These are phyloP conservation scores for Ophiostoma tasmaniense DNA, from an alignment of 2,329 filamentous ascomycete genomes.

Conservation along the genomic window DNA sequence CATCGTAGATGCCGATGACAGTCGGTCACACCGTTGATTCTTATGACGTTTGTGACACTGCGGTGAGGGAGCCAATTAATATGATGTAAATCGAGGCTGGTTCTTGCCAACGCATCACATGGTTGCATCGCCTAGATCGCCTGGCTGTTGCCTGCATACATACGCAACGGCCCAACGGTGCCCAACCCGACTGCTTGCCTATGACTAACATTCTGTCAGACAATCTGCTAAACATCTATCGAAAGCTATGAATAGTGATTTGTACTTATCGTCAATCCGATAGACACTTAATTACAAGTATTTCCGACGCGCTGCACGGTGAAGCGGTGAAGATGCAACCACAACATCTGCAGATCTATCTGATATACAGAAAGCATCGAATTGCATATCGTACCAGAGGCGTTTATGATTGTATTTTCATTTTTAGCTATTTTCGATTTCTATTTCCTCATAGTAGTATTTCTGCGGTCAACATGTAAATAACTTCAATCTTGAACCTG, in stretches of 20 bases:
- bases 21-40: background rate
- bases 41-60: background rate
- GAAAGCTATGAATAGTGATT: too few species aligned
- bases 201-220: too few species aligned
- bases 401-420: background rate
- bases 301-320: background rate
- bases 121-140: background rate
- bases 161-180: background rate
- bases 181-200: background rate
- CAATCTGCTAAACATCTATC: too few species aligned
- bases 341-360: background rate
- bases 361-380: background rate
- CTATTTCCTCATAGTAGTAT: too few species aligned
- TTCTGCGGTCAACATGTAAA: too few species aligned
- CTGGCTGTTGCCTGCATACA: background rate
- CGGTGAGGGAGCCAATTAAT: background rate
- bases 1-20: background rate
- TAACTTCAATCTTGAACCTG: too few species aligned
- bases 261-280: too few species aligned
- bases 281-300: background rate
- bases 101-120: constrained; percentile 1
- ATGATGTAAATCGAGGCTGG: background rate
- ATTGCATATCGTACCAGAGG: background rate
- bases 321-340: background rate
- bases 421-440: too few species aligned